A percentile compares a stretch with the other conserved stretches of the same genome.
phyloP scores from a whole-genome alignment of 2,329 filamentous ascomycete species.

The Aspergillus ibericus region DNA sequence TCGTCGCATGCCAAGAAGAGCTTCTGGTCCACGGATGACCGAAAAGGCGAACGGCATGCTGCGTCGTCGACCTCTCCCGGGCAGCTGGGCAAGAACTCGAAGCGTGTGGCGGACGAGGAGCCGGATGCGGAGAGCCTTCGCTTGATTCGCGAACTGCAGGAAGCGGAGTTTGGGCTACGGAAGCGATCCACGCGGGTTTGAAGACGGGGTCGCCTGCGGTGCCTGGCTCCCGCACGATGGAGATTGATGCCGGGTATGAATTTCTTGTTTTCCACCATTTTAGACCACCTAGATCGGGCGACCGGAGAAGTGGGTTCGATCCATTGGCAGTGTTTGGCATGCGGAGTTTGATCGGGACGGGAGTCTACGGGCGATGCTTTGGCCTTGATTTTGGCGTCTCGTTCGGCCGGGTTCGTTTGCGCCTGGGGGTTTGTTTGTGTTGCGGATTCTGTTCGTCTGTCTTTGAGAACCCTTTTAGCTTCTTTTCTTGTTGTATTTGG shows the following conservation, averaged over 20 bases:
- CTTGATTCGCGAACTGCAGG: slow-evolving; percentile 47
- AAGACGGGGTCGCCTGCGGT: not conserved
- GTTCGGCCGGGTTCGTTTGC: not conserved
- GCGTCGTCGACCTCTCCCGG: slow-evolving; percentile 28
- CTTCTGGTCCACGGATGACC: slow-evolving; percentile 38
- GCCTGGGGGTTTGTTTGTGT: not conserved
- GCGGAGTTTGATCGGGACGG: slow-evolving; percentile 19
- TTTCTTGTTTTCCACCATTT: slow-evolving; percentile 2
- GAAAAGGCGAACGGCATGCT: slow-evolving; percentile 32
- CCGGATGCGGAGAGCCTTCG: slow-evolving; percentile 46
- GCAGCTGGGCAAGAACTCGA: slow-evolving; percentile 29
- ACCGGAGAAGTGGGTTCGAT: slow-evolving; percentile 9
- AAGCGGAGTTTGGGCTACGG: slow-evolving; percentile 47
- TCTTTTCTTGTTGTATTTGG: not conserved
- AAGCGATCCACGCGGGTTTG: slow-evolving; percentile 30
- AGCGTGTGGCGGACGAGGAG: slow-evolving; percentile 31
- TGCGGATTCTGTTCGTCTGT: too few relatives aligned
- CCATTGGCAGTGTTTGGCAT: slow-evolving; percentile 13
- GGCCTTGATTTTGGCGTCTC: slow-evolving; percentile 4
- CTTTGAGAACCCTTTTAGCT: too few relatives aligned
- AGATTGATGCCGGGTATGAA: not conserved
- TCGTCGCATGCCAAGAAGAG: slow-evolving; percentile 39
- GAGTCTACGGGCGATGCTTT: slow-evolving; percentile 16
- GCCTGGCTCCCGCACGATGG: too few relatives aligned
- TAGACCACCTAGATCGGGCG: slow-evolving; percentile 17